These are phyloP conservation scores for Cryomyces minteri DNA, from an alignment of 495 filamentous ascomycete genomes.

Conservation along the genomic window DNA sequence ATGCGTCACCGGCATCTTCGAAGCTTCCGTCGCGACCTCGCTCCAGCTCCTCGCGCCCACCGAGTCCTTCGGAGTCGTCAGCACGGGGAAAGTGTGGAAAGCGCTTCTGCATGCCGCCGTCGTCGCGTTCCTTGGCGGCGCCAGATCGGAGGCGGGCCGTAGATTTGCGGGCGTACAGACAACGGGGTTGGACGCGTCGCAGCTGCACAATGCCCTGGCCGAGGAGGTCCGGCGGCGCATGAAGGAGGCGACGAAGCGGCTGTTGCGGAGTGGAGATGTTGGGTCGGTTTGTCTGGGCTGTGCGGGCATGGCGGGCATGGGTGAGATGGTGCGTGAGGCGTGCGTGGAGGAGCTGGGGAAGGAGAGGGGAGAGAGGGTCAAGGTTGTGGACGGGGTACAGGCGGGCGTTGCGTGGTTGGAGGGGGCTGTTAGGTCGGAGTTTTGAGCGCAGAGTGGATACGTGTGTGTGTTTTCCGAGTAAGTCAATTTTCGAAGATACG, in stretches of 20 bases:
- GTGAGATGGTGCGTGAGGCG: conserved; percentile 54
- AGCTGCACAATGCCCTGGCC: conserved; percentile 51
- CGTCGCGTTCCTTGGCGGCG: conserved; percentile 28
- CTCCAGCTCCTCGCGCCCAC: conserved; percentile 27
- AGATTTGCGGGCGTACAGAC: conserved; percentile 65
- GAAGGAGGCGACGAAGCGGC: conserved; percentile 37
- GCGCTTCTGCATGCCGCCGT: conserved; percentile 46
- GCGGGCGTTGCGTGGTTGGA: conserved; percentile 56
- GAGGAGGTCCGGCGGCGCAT: conserved; percentile 49
- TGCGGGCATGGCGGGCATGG: conserved; percentile 86
- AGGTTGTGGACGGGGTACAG: conserved; percentile 70
- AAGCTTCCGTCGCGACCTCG: conserved; percentile 48
- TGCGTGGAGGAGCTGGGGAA: conserved; percentile 45
- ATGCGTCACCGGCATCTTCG: conserved; percentile 73
- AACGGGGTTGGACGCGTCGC: conserved; percentile 63
- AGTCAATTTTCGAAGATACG: no score
- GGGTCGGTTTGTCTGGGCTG: conserved; percentile 59
- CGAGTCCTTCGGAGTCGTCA: conserved; percentile 71
- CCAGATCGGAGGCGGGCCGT: conserved; percentile 4
- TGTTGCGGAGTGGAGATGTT: conserved; percentile 39
- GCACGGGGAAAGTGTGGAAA: conserved; percentile 74
- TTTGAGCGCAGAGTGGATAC: conserved; percentile 2
- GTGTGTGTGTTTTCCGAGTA: no score
- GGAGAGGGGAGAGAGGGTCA: conserved; percentile 36
- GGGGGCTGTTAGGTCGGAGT: conserved; percentile 18